Evolutionary conservation across 179 eudicot genomes (phyloP).

Genomic region (Monotropa hypopitys): DNA sequence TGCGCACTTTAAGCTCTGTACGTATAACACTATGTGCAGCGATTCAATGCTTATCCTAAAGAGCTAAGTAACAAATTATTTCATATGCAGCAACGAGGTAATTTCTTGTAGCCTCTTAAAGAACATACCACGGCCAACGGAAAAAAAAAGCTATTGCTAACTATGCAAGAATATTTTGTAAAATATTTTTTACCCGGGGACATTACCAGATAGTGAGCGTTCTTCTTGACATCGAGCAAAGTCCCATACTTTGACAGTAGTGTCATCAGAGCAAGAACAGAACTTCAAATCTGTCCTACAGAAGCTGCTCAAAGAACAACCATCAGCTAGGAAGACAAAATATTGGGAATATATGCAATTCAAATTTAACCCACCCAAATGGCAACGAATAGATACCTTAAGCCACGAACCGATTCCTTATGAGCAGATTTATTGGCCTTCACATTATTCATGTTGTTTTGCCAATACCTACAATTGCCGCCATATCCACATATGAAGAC

Average conservation of each 20-base stretch:
- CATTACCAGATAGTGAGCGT: slow-evolving; percentile 84
- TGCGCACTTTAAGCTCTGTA: slow-evolving; percentile 1
- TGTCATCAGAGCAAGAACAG: slow-evolving; percentile 96
- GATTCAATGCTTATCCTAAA: neutral
- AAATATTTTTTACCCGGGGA: slow-evolving; percentile 19
- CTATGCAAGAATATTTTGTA: slow-evolving; percentile 5
- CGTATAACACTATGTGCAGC: neutral
- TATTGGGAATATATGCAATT: neutral
- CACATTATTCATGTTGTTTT: slow-evolving; percentile 94
- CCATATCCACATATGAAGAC: neutral
- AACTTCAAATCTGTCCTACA: slow-evolving; percentile 90
- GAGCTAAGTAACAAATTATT: neutral
- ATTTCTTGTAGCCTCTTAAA: neutral
- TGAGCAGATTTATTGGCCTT: slow-evolving; percentile 88
- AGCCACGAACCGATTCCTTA: slow-evolving; percentile 85
- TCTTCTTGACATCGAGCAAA: slow-evolving; percentile 95
- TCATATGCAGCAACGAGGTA: neutral
- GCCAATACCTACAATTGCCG: slow-evolving; percentile 69
- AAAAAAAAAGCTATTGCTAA: neutral
- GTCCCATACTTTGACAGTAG: slow-evolving; percentile 96
- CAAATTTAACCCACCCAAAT: neutral
- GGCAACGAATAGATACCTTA: slow-evolving; percentile 38
- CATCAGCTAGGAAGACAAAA: slow-evolving; percentile 9
- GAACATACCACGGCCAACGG: neutral
- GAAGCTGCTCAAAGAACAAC: slow-evolving; percentile 45